Percentiles rank a stretch among this genome's conserved stretches.
Evolutionary conservation across 306 rosid genomes (phyloP).

Genomic region (Spatholobus suberectus): DNA sequence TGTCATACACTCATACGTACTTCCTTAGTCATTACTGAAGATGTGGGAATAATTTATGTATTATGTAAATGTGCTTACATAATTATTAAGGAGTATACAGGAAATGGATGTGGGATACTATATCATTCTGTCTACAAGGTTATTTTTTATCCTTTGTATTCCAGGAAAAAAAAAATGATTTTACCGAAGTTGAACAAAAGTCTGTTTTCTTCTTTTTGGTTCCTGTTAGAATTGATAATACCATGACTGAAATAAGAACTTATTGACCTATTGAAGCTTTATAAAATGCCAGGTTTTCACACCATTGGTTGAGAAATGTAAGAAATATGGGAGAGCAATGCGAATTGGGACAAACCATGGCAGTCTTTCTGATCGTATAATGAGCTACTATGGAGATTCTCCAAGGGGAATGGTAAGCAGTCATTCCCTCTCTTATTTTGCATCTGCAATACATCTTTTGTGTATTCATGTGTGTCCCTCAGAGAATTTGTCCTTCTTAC

Average conservation of each 20-base stretch:
- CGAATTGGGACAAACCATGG: conserved; percentile 99
- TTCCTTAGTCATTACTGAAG: conserved; percentile 3
- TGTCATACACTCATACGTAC: not conserved
- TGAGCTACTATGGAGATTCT: conserved; percentile 99
- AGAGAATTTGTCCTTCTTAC: conserved; percentile 22
- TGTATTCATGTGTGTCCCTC: conserved; percentile 26
- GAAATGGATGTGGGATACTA: conserved; percentile 18
- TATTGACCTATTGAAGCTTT: conserved; percentile 34
- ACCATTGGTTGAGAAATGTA: conserved; percentile 97
- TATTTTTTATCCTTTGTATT: conserved; percentile 4
- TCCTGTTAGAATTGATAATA: conserved; percentile 4
- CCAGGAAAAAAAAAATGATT: not conserved
- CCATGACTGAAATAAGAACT: not conserved
- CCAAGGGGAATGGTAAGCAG: conserved; percentile 96
- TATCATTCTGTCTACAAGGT: not conserved
- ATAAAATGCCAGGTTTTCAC: conserved; percentile 71
- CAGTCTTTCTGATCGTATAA: conserved; percentile 99
- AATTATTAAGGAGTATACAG: not conserved
- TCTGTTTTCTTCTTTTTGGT: not conserved
- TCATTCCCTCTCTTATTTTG: conserved; percentile 34
- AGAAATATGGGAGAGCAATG: conserved; percentile 98
- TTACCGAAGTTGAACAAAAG: conserved; percentile 1
- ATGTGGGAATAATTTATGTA: not conserved
- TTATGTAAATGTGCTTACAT: not conserved
- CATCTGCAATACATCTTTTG: conserved; percentile 23